Conservation (phyloP, 139 green algal species). For the Micractinium conductrix region DNA sequence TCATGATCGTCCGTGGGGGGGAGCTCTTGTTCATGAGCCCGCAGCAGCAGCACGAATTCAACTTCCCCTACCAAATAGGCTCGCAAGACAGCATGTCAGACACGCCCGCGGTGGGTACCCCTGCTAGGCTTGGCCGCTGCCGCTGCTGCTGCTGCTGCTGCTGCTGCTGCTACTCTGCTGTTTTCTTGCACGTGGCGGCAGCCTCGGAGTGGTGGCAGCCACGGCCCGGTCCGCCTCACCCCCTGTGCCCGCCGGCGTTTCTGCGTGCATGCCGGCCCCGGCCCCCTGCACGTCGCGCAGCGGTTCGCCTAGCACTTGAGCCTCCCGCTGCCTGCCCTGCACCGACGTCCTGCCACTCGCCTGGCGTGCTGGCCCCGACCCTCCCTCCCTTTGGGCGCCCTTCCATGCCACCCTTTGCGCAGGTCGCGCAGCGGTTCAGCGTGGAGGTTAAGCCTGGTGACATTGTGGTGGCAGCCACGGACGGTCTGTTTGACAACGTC, state of each 20-base stretch:
- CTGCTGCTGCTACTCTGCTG: background rate
- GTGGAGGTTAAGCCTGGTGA: conserved; percentile 85
- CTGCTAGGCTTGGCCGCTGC: background rate
- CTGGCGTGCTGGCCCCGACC: too few species aligned
- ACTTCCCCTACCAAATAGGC: conserved; percentile 96
- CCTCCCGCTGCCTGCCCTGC: too few species aligned
- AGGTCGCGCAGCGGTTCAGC: conserved; percentile 54
- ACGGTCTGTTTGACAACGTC: conserved; percentile 99
- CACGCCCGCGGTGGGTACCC: conserved; percentile 51
- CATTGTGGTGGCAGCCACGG: conserved; percentile 89
- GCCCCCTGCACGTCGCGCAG: conserved; percentile 41
- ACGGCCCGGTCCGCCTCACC: background rate
- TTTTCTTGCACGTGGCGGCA: too few species aligned
- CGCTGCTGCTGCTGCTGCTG: background rate
- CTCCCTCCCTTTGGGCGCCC: too few species aligned
- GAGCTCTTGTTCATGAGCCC: conserved; percentile 84
- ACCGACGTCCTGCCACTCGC: too few species aligned
- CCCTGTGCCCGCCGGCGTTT: background rate
- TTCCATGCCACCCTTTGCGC: background rate
- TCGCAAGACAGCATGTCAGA: conserved; percentile 62
- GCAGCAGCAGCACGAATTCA: conserved; percentile 97
- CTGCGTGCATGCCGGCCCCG: too few species aligned
- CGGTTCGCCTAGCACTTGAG: conserved; percentile 67
- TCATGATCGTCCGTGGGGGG: conserved; percentile 43
- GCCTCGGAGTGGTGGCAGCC: too few species aligned